Percentiles rank a stretch among this genome's conserved stretches.
These are phyloP conservation scores for Ogataea minuta DNA, from an alignment of 805 yeast genomes.

Conservation along the genomic window DNA sequence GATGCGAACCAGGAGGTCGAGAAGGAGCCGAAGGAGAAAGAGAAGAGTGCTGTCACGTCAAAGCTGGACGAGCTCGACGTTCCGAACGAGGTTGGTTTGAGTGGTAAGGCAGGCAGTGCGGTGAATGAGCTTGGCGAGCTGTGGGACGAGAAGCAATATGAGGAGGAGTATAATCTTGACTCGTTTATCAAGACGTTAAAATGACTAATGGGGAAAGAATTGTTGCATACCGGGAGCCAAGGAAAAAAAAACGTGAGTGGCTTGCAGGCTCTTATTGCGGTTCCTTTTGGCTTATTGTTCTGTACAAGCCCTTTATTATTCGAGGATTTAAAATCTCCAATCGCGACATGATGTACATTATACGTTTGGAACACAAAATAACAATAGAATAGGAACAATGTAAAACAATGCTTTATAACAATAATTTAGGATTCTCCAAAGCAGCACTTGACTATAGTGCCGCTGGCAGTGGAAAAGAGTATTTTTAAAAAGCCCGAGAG, in stretches of 20 bases:
- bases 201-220: constrained; percentile 5
- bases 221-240: constrained; percentile 6
- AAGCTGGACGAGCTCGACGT: constrained; percentile 27
- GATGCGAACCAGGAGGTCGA: constrained; percentile 57
- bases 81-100: constrained; percentile 70
- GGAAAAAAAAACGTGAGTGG: background rate
- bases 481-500: constrained; percentile 10
- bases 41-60: constrained; percentile 16
- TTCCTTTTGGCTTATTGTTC: constrained; percentile 4
- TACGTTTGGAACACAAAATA: background rate
- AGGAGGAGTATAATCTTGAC: constrained; percentile 94
- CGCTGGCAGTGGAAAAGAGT: constrained; percentile 11
- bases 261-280: background rate
- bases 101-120: constrained; percentile 82
- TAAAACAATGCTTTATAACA: too few species aligned
- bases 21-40: constrained; percentile 24
- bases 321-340: constrained; percentile 6
- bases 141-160: constrained; percentile 96
- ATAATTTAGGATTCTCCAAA: constrained; percentile 1
- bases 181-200: constrained; percentile 77
- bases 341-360: constrained; percentile 3
- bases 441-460: constrained; percentile 11
- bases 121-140: constrained; percentile 86
- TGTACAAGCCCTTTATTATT: background rate
- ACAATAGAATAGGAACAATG: constrained; percentile 4